Evolutionary conservation across 192 early-diverging fungal species (phyloP), one percentile per base, ranked within the genome.

Genomic region (Backusella parvicylindrica): DNA sequence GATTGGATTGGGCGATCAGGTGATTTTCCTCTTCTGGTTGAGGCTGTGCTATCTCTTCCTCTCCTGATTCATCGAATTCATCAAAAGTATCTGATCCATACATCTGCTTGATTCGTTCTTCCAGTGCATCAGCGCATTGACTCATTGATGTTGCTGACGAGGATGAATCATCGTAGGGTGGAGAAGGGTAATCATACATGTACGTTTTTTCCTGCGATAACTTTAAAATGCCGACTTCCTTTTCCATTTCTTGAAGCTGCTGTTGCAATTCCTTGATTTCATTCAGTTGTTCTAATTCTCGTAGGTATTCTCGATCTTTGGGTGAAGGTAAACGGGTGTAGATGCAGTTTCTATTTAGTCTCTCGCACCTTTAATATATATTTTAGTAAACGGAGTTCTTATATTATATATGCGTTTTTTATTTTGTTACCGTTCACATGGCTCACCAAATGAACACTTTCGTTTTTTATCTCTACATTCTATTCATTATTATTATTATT

Each of bases 391-490:
- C n/a, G n/a, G n/a, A n/a, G n/a, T n/a, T n/a, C n/a, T 40, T 6
- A 18, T 12, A 11, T 2, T n/a, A 16, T 12, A 23, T 30, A 6
- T 8, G 35, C 9, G 5, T n/a, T 30, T 67, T 35, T 21, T 7
- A 23, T 68, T 6, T 47, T 41, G 1, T 53, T 75, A 75, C 74
- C 74, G 68, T 1, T 68, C 74, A 56, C 74, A 75, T 21, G 74
- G 74, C 31, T 49, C 30, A 12, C 33, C 41, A 30, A 36, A 66
- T 5, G 33, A 68, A 38, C 74, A 75, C 26, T 68, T 68, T 50
- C 74, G 64, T 75, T 75, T 75, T 35, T 47, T 66, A 21, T 75
- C 38, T 47, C 74, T 28, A 49, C 74, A 75, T 30, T 68, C 74
- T 75, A 53, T 21, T 68, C 9, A n/a, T 5, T 28, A 0, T 13